Evolutionary conservation across 1,284 basidiomycete genomes (phyloP), one percentile per base, ranked within the genome.

Genomic region (Ganoderma multipileum): DNA sequence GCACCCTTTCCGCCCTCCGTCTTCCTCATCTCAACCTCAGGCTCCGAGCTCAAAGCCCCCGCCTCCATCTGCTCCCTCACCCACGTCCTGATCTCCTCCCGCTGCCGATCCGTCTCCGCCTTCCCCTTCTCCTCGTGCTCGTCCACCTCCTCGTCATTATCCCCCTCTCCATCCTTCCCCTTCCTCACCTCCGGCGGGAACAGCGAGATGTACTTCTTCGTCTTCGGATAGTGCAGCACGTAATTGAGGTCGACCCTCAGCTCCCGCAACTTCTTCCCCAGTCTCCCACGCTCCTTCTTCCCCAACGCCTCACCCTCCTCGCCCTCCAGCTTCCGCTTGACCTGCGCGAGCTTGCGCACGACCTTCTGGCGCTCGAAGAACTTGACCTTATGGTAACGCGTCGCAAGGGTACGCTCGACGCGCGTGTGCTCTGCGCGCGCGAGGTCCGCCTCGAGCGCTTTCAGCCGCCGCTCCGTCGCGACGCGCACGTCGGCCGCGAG

Each of bases 351-450:
- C 76, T 91, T 91, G 30, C 95, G 87, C 7, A 85, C 75, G 12
- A 95, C 86, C 77, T 96, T 96, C 81, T 94, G 89, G 58, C 93
- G 88, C 80, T 96, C 95, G 72, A 96, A 96, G 81, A 96, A 96
- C 79, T 95, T 96, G 76, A 95, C 83, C 80, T 89, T 94, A 75
- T 95, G 95, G 79, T 97, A 97, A 72, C 87, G 87, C 55, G 86
- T 80, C 0, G 94, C 92, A 73, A 94, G 83, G 60, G 87, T 82
- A 61, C 90, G 87, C 79, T 96, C 95, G 75, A 92, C 92, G 16
- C 83, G 82, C 64, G 83, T 81, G 67, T 75, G 75, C 78, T 90
- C 85, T 0, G 90, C 90, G 71, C 83, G 85, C 36, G 86, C 86
- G 26, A 96, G 84, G 75, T 97, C 95, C 8, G 84, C 85, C 77